Percentiles rank a stretch among this genome's conserved stretches.
These are phyloP conservation scores for Hyaloperonospora arabidopsidis DNA, from an alignment of 352 stramenopile species.

Conservation along the genomic window DNA sequence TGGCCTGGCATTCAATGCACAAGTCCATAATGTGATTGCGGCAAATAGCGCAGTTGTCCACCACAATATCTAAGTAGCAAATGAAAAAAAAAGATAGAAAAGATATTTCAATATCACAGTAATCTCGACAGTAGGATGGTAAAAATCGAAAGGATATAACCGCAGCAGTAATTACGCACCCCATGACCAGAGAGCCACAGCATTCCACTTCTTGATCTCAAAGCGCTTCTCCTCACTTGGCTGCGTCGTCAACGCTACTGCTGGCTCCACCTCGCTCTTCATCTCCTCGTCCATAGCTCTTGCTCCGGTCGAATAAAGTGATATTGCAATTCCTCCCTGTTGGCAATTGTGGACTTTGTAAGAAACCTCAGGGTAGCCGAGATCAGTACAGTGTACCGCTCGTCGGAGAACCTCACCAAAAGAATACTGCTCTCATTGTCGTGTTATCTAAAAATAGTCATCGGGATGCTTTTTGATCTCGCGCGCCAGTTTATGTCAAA, in stretches of 20 bases:
- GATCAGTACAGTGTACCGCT: no score
- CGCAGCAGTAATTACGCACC: constrained; percentile 35
- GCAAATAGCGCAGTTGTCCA: constrained; percentile 96
- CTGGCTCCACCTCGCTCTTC: constrained; percentile 43
- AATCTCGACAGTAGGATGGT: constrained; percentile 10
- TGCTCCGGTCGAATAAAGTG: background rate
- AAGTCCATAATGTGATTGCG: constrained; percentile 99
- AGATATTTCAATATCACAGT: constrained; percentile 9
- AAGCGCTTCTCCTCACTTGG: constrained; percentile 86
- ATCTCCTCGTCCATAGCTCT: constrained; percentile 63
- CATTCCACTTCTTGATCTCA: constrained; percentile 99
- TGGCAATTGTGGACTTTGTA: no score
- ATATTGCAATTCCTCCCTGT: no score
- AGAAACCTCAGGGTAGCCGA: no score
- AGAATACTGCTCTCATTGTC: no score
- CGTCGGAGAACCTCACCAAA: no score
- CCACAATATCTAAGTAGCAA: constrained; percentile 60
- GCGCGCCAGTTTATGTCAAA: no score
- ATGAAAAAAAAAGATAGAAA: constrained; percentile 6
- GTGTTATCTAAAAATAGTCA: no score
- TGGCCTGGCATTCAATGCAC: constrained; percentile 98
- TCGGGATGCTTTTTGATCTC: no score
- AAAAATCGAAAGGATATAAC: no score
- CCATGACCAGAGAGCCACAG: constrained; percentile 98
- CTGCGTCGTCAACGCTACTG: constrained; percentile 10